A percentile compares a stretch with the other conserved stretches of the same genome.
Conservation (phyloP, 257 asterid genomes). For the Rhazya stricta region DNA sequence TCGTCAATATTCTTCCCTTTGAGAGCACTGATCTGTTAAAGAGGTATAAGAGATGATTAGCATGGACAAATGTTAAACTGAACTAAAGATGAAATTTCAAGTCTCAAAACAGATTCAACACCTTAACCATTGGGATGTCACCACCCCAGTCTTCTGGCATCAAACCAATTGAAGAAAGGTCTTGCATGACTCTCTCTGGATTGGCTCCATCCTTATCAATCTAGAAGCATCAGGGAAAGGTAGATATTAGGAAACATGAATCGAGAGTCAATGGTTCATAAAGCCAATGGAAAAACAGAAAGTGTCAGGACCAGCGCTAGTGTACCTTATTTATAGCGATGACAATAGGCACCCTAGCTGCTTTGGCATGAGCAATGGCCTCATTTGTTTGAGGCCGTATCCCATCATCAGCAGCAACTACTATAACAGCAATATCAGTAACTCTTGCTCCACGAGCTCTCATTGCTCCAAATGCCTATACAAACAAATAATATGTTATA, state of each 20-base stretch:
- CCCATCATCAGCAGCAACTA: conserved; percentile 99
- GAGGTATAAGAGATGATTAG: conserved; percentile 25
- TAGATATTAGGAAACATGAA: conserved; percentile 4
- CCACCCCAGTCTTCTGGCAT: conserved; percentile 99
- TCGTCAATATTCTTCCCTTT: conserved; percentile 93
- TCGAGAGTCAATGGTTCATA: not conserved
- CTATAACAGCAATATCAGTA: conserved; percentile 90
- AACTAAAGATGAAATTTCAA: conserved; percentile 7
- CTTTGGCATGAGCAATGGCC: conserved; percentile 98
- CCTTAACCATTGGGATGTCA: conserved; percentile 89
- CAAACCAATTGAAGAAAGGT: conserved; percentile 77
- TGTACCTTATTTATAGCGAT: conserved; percentile 90
- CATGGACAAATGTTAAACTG: conserved; percentile 14
- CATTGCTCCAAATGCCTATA: conserved; percentile 97
- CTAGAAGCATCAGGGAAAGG: conserved; percentile 33
- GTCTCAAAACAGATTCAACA: conserved; percentile 27
- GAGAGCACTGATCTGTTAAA: conserved; percentile 86
- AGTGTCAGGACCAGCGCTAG: conserved; percentile 8
- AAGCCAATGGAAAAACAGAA: not conserved
- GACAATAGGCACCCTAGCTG: conserved; percentile 87
- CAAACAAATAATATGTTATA: not conserved
- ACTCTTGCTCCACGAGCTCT: conserved; percentile 99
- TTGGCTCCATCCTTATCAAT: conserved; percentile 92
- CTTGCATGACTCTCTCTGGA: conserved; percentile 89
- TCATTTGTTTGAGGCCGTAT: conserved; percentile 92